Base-by-base conservation (phyloP, 768 basidiomycete genomes). In the Daedalea quercina region DNA sequence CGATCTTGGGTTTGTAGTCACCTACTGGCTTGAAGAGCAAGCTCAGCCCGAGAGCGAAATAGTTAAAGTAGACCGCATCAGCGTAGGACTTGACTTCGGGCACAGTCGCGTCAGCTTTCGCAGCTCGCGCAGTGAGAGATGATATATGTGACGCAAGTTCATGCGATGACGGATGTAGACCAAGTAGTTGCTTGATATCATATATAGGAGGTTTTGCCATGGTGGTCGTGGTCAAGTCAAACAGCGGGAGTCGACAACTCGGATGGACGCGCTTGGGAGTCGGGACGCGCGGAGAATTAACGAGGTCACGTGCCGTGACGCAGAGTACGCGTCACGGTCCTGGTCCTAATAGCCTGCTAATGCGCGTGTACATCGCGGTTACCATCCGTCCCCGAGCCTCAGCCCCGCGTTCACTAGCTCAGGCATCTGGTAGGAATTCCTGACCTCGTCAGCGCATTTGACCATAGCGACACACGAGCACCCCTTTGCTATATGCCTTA, bases 1-100 rank as follows among this genome's bases (percentile, higher is more conserved):
- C 78, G 9, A 69, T 63, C 51, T 64, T 67, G 22, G 81, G 84
- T 60, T 76, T 81, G 70, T 88, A 88, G 23, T 81, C 84, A 19
- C 77, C 70, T 47, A 68, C 68, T 4, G 91, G 90, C 22, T 74
- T 58, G 71, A 87, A 94, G 59, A 87, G 79, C 44, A 96, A 70
- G 57, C 92, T 94, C 61, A 95, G 61, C 11, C 94, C 94, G 26
- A 94, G 75, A 1, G 75, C 28, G 62, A 76, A 78, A 71, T 91
- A 94, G 66, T 90, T 94, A 72, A 90, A 79, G 73, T 94, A 98
- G 57, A 92, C 82, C 8, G 79, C 78, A 66, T 96, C 91, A 25
- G 89, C 65, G 66, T 90, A 94, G 0, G 82, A 73, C 65, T 90
- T 92, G 67, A 92, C 70, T 59, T 89, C 79, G 28, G 89, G 84